Evolutionary conservation across 2,329 filamentous ascomycete species (phyloP).

Genomic region (Periconia macrospinosa): DNA sequence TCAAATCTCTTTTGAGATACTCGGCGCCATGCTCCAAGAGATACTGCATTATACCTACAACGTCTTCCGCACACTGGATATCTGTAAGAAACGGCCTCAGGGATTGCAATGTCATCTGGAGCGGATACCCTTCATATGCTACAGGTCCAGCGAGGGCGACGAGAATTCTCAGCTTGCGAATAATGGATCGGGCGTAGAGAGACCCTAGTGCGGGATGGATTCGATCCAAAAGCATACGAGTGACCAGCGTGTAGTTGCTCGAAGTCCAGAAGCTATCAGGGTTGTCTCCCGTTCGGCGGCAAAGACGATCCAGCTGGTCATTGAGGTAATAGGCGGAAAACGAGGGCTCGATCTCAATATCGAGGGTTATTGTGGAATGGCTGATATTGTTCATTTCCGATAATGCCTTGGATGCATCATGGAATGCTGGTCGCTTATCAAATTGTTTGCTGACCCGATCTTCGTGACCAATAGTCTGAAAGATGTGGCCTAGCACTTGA

Average conservation of each 20-base stretch:
- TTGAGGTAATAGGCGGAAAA: slow-evolving; percentile 79
- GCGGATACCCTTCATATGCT: slow-evolving; percentile 75
- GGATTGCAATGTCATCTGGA: slow-evolving; percentile 87
- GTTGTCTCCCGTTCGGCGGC: slow-evolving; percentile 66
- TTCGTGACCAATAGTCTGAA: slow-evolving; percentile 63
- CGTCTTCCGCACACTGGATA: slow-evolving; percentile 86
- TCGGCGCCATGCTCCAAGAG: slow-evolving; percentile 68
- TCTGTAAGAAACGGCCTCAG: slow-evolving; percentile 79
- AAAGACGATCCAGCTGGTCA: slow-evolving; percentile 77
- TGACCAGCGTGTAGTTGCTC: slow-evolving; percentile 71
- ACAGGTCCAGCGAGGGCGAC: slow-evolving; percentile 74
- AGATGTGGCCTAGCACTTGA: slow-evolving; percentile 74
- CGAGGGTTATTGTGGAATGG: slow-evolving; percentile 66
- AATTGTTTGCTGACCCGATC: slow-evolving; percentile 31
- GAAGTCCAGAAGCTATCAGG: slow-evolving; percentile 72
- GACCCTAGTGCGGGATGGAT: slow-evolving; percentile 84
- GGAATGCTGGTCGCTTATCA: slow-evolving; percentile 65
- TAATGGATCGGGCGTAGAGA: slow-evolving; percentile 80
- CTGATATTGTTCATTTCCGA: slow-evolving; percentile 69
- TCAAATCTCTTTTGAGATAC: slow-evolving; percentile 67
- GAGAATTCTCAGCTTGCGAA: slow-evolving; percentile 82
- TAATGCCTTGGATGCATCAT: slow-evolving; percentile 65
- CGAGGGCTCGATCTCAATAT: slow-evolving; percentile 80
- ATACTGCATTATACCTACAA: slow-evolving; percentile 83
- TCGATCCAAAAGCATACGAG: slow-evolving; percentile 76